phyloP scores from a whole-genome alignment of 148 eudicot genomes.

The Rhododendron vialii region DNA sequence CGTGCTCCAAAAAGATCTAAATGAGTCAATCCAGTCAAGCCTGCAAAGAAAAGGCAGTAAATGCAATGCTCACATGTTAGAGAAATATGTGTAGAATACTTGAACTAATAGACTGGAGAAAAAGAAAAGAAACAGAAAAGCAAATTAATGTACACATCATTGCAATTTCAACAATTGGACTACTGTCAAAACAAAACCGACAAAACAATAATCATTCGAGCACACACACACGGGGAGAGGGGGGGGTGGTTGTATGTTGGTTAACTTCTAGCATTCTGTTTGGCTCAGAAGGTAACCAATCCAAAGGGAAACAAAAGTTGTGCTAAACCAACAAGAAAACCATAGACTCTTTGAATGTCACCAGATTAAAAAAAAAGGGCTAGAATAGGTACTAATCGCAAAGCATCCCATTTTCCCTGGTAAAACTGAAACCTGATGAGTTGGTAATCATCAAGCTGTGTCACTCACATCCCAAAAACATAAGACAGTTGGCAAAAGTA shows the following conservation, averaged over 20 bases:
- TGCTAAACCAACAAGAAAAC: not conserved
- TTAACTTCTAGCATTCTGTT: not conserved
- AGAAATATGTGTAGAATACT: not conserved
- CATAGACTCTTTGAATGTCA: not conserved
- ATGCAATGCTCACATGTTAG: not conserved
- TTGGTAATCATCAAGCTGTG: not conserved
- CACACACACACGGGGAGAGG: not conserved
- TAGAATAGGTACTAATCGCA: not conserved
- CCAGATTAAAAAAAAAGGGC: not conserved
- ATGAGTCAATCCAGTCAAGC: constrained; percentile 84
- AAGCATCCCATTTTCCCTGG: not conserved
- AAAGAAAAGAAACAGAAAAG: not conserved
- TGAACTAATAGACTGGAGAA: not conserved
- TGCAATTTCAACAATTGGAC: not conserved
- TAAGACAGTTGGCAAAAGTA: not conserved
- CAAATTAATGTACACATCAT: not conserved
- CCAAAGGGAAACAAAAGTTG: not conserved
- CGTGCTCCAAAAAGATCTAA: constrained; percentile 96
- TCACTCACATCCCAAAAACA: not conserved
- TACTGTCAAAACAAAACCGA: not conserved
- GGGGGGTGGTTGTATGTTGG: too few relatives aligned
- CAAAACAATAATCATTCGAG: not conserved
- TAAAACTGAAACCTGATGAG: not conserved
- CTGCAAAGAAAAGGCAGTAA: constrained; percentile 32
- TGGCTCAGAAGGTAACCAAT: not conserved